Conservation (phyloP, 2,329 filamentous ascomycete species). For the Podosphaera fusca region DNA sequence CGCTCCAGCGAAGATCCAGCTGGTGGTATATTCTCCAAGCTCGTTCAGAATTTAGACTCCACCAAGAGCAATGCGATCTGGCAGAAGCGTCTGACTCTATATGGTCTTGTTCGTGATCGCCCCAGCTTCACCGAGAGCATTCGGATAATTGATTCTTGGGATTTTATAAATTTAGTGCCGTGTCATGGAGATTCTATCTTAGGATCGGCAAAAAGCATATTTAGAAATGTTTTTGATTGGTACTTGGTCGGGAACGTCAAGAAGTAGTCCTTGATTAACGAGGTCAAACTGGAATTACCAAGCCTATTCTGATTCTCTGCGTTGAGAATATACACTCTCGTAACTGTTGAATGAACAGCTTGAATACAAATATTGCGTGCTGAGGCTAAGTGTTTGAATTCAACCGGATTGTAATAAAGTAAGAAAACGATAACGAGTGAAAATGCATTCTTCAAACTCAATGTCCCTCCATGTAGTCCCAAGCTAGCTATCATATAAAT, state of each 20-base stretch:
- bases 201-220: conserved; percentile 46
- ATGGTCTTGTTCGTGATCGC: conserved; percentile 36
- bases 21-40: conserved; percentile 33
- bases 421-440: no score
- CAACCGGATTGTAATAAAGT: no score
- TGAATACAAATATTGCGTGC: no score
- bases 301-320: no score
- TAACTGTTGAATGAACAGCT: no score
- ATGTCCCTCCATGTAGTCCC: no score
- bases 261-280: no score
- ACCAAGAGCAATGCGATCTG: conserved; percentile 42
- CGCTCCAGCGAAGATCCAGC: conserved; percentile 29
- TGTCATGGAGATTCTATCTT: conserved; percentile 88
- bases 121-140: conserved; percentile 47
- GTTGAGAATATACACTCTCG: no score
- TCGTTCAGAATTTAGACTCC: conserved; percentile 33
- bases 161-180: conserved; percentile 66
- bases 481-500: no score
- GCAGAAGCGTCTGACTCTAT: conserved; percentile 69
- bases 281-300: no score
- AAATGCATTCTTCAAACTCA: no score
- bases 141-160: conserved; percentile 49
- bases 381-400: no score
- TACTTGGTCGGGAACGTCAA: conserved; percentile 27
- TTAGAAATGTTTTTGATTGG: conserved; percentile 63